Percentiles rank a stretch among this genome's conserved stretches.
Evolutionary conservation across 768 basidiomycete species (phyloP).

Genomic region (Holtermanniella nyarrowii): DNA sequence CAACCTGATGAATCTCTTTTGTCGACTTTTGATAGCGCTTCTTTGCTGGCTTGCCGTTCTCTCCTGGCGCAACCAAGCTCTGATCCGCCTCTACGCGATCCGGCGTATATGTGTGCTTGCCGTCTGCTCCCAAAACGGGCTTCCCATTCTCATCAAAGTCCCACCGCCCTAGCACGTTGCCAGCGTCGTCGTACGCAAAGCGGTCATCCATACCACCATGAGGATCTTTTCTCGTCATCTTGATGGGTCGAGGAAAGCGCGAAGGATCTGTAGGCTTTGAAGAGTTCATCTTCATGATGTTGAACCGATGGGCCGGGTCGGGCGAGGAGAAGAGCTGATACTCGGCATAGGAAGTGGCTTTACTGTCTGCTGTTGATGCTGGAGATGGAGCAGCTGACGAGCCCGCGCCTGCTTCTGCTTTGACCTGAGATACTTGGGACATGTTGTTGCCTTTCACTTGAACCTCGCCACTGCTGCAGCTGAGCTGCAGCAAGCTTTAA

Average conservation of each 20-base stretch:
- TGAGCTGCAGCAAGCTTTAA: no score
- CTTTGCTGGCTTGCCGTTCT: slow-evolving; percentile 4
- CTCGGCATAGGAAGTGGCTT: no score
- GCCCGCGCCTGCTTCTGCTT: slow-evolving; percentile 5
- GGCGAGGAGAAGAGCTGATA: slow-evolving; percentile 29
- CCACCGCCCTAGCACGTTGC: slow-evolving; percentile 13
- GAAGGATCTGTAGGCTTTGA: slow-evolving; percentile 17
- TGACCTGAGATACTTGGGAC: not conserved
- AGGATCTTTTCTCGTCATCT: slow-evolving; percentile 29
- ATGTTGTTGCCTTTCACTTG: no score
- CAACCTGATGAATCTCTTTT: slow-evolving; percentile 30
- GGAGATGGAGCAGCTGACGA: not conserved
- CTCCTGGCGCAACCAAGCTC: slow-evolving; percentile 14
- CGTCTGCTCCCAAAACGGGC: slow-evolving; percentile 20
- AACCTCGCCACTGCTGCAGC: no score
- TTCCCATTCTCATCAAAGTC: slow-evolving; percentile 14
- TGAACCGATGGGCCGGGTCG: slow-evolving; percentile 14
- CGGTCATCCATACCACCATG: slow-evolving; percentile 21
- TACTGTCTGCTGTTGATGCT: slow-evolving; percentile 1
- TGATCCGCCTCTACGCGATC: not conserved
- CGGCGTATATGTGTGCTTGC: not conserved
- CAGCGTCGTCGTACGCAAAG: slow-evolving; percentile 27
- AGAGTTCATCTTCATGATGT: slow-evolving; percentile 23
- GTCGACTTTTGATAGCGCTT: slow-evolving; percentile 12
- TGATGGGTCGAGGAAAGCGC: slow-evolving; percentile 10